Evolutionary conservation across 495 filamentous ascomycete species (phyloP), one percentile per base, ranked within the genome.

Genomic region (Tuber borchii): DNA sequence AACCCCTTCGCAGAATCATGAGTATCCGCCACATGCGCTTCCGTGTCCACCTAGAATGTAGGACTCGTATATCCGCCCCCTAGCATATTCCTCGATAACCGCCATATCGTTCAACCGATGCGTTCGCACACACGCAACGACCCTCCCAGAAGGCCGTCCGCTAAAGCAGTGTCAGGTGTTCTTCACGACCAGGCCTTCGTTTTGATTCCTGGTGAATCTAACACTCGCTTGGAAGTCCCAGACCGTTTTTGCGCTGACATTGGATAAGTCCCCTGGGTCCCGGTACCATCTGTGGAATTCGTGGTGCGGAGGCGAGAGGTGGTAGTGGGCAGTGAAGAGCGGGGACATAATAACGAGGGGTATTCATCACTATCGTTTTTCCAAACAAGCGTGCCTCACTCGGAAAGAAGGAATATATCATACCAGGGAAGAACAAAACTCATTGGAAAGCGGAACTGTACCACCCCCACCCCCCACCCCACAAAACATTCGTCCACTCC

Each of bases 181-280:
- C 39, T 40, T 40, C 2, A 78, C 86, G 0, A 89, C 84, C 2
- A 93, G 83, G 56, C 90, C 84, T 0, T 92, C 75, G 37, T 87
- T 87, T 34, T 84, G 84, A 34, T 90, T 87, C 69, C 87, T 85
- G n/a, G 90, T 90, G 84, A 91, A 91, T 80, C 88, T 88, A 26
- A 92, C 86, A 0, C 88, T 87, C 14, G 86, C 84, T 74, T 88
- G 87, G 44, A 91, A 83, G 73, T 93, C 86, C 71, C 85, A 85
- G 22, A 87, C 87, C 7, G 79, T 88, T 61, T 83, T 87, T 2
- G 86, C 89, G 61, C 90, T 90, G 51, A 92, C 87, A 83, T 85
- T 10, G 88, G 87, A 80, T 88, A 90, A 14, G 86, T 87, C 16
- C 89, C 89, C 69, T 88, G 82, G 0, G 86, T 87, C 82, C 90